Evolutionary conservation across 768 basidiomycete species (phyloP), one percentile per base, ranked within the genome.

Genomic region (Mycena crocata): DNA sequence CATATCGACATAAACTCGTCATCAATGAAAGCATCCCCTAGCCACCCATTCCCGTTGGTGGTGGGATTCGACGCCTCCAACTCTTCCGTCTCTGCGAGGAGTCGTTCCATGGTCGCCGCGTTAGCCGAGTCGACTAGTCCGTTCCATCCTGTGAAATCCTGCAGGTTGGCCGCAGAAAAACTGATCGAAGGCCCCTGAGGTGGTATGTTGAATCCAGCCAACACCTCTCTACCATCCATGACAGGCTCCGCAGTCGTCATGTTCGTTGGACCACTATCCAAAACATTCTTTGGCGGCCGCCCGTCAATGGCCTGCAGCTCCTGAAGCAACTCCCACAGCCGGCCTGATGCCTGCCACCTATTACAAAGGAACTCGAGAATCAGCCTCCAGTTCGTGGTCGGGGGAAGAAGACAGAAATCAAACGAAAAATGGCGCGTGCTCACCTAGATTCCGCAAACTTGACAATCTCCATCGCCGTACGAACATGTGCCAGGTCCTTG

Each of bases 1-100:
- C 62, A 70, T 65, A 64, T 67, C 3, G 69, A 59, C 64, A 66
- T 63, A 4, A 70, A 26, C 10, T 70, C 62, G 21, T 70, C 62
- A 48, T 70, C 62, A 15, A 57, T 14, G 7, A 50, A 30, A 7
- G 37, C 40, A 39, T 39, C 42, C 7, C 26, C 24, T 2, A 3
- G 24, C 14, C 13, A 42, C 15, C 46, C 23, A 14, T 48, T 28
- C 24, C 13, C n/a, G 23, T 13, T 21, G 31, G 26, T 6, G 17
- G 24, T n/a, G 40, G 23, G 51, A 30, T 23, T 28, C 51, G 10
- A 44, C 46, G 65, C 26, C 10, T 51, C 46, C 28, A 26, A 48
- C 52, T 35, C 37, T 19, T 17, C 32, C 17, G 56, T 59, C 7
- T 63, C 58, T 9, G 62, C 57, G 19, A 66, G 64, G 1, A 66